Base-by-base conservation (phyloP, 495 filamentous ascomycete genomes). In the Penicillium paradoxum region DNA sequence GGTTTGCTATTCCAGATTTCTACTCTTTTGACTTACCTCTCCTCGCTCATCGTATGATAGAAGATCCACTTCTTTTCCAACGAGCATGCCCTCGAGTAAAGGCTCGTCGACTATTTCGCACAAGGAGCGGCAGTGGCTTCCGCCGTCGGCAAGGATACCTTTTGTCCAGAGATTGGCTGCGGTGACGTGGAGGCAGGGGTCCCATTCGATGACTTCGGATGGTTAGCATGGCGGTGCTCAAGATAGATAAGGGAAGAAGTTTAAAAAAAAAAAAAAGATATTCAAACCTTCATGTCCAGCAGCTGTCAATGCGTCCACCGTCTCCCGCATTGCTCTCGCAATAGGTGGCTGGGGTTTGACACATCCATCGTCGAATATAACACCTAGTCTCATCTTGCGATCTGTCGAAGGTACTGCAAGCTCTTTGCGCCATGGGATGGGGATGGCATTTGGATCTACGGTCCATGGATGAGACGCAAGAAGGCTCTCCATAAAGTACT, bases 71-170 rank as follows among this genome's bases (percentile, higher is more conserved):
- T 58, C 22, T 8, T 54, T 68, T 0, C 70, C 70, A 0, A 73
- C 68, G 0, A 73, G 17, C 70, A 73, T 73, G 1, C 68, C 70
- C 29, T 66, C 83, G 77, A 62, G 79, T 55, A 46, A 55, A 21
- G 83, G 83, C 49, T 86, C 83, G 8, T 73, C 76, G 1, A 81
- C 78, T 2, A 70, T 48, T 4, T 73, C 69, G 36, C 85, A 76
- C 0, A 73, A 59, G 2, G 64, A 65, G 3, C 56, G 64, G n/a
- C 77, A 78, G 30, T 79, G 72, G 14, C 63, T 63, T 10, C 80
- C 82, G n/a, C 79, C 83, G 56, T 86, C 83, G 37, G 65, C 74
- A 79, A 69, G 80, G 75, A 51, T 80, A 59, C 51, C 71, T 65
- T 55, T 80, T 57, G 74, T 75, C 69, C 61, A 75, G 48, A 65